A percentile compares a stretch with the other conserved stretches of the same genome.
Conservation (phyloP, 805 yeast species). For the Candida wancherniae region DNA sequence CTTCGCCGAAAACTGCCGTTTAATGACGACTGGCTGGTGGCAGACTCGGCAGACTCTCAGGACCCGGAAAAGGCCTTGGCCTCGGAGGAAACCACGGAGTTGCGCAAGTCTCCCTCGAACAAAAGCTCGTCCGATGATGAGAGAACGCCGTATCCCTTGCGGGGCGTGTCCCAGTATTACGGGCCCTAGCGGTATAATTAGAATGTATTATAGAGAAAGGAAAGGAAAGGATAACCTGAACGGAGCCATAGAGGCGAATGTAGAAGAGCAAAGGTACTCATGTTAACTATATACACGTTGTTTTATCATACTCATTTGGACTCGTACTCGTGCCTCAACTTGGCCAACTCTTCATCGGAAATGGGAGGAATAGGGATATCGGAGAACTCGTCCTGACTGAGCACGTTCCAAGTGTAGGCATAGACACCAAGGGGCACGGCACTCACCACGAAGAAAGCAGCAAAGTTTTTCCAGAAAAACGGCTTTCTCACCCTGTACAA, state of each 20-base stretch:
- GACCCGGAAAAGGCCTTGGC: too few relatives aligned
- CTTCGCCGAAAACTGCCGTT: too few relatives aligned
- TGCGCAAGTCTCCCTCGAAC: too few relatives aligned
- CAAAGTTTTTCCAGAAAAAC: slow-evolving; percentile 71
- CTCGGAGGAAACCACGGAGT: too few relatives aligned
- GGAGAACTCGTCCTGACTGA: slow-evolving; percentile 74
- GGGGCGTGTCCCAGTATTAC: slow-evolving; percentile 16
- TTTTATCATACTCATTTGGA: too few relatives aligned
- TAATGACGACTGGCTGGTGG: too few relatives aligned
- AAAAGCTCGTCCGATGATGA: slow-evolving; percentile 1
- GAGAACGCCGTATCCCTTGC: slow-evolving; percentile 14
- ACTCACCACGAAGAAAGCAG: slow-evolving; percentile 52
- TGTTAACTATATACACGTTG: too few relatives aligned
- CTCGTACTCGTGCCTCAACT: slow-evolving; percentile 70
- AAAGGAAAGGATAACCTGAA: too few relatives aligned
- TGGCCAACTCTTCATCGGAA: slow-evolving; percentile 66
- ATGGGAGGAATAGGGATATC: slow-evolving; percentile 96
- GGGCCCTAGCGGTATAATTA: background rate
- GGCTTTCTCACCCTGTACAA: slow-evolving; percentile 87
- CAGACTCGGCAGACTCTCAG: too few relatives aligned
- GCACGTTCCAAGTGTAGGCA: slow-evolving; percentile 54
- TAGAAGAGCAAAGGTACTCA: too few relatives aligned
- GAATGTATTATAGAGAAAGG: background rate
- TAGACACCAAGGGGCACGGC: slow-evolving; percentile 70
- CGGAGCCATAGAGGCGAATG: too few relatives aligned